phyloP scores from a whole-genome alignment of 164 flowering plant species.

The Piper betle region DNA sequence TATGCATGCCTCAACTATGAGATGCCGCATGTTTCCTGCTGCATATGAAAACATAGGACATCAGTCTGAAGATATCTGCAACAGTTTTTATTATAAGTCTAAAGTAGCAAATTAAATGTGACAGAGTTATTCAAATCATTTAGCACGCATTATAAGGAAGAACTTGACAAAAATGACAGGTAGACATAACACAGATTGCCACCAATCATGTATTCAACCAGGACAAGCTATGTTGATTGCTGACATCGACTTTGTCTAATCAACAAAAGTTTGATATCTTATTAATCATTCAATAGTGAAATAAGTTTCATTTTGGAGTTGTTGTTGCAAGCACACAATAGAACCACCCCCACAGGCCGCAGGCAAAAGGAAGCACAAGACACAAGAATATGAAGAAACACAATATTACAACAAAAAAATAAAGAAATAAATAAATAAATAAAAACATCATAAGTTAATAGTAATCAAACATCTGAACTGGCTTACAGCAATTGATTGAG shows the following conservation, averaged over 20 bases:
- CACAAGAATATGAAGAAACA: background rate
- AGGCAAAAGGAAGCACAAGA: too few species aligned
- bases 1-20: constrained; percentile 94
- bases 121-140: background rate
- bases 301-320: too few species aligned
- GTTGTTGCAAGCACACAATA: too few species aligned
- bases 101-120: background rate
- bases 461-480: constrained; percentile 1
- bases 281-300: background rate
- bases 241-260: background rate
- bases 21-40: constrained; percentile 94
- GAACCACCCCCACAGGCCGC: too few species aligned
- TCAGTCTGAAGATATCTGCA: background rate
- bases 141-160: background rate
- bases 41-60: constrained; percentile 15
- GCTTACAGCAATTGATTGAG: constrained; percentile 74
- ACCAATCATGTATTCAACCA: background rate
- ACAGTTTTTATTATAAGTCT: background rate
- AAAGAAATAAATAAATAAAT: background rate
- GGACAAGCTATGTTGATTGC: background rate
- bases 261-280: background rate
- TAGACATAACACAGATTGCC: background rate
- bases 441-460: background rate
- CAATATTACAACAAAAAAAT: background rate
- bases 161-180: too few species aligned